phyloP scores from a whole-genome alignment of 129 eudicot genomes.

The Rutidosis leptorrhynchoides region DNA sequence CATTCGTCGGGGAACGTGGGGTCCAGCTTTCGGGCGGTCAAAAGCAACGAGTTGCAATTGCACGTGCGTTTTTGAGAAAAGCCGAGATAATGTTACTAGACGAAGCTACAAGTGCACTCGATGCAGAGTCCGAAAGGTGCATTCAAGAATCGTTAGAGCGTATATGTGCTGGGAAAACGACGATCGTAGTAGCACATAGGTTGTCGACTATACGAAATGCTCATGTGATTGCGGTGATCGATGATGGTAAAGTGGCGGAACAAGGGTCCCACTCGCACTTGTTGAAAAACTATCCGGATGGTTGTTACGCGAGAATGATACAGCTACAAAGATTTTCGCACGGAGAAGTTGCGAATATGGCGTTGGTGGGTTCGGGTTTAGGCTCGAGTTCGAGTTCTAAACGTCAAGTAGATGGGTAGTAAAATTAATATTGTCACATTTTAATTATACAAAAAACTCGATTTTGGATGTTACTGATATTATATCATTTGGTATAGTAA shows the following conservation, averaged over 20 bases:
- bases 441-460: slow-evolving; percentile 32
- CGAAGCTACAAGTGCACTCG: slow-evolving; percentile 93
- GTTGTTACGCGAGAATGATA: slow-evolving; percentile 82
- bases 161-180: slow-evolving; percentile 70
- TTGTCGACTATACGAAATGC: slow-evolving; percentile 79
- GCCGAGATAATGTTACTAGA: slow-evolving; percentile 78
- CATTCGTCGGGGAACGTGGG: slow-evolving; percentile 83
- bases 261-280: slow-evolving; percentile 89
- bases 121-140: slow-evolving; percentile 77
- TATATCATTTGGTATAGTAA: slow-evolving; percentile 35
- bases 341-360: slow-evolving; percentile 59
- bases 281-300: slow-evolving; percentile 73
- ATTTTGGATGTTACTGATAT: slow-evolving; percentile 21
- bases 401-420: slow-evolving; percentile 42
- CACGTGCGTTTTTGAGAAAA: slow-evolving; percentile 78
- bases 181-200: slow-evolving; percentile 80
- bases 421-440: slow-evolving; percentile 14
- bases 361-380: slow-evolving; percentile 30
- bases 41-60: slow-evolving; percentile 81
- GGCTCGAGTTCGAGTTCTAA: slow-evolving; percentile 58
- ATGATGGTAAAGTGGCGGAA: slow-evolving; percentile 84
- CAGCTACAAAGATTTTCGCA: slow-evolving; percentile 74
- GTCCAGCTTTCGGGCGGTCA: slow-evolving; percentile 89
- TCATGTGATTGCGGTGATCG: slow-evolving; percentile 74
- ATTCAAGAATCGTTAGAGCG: slow-evolving; percentile 77